Evolutionary conservation across 2,329 filamentous ascomycete species (phyloP).

Genomic region (Incumbomyces delicatus): DNA sequence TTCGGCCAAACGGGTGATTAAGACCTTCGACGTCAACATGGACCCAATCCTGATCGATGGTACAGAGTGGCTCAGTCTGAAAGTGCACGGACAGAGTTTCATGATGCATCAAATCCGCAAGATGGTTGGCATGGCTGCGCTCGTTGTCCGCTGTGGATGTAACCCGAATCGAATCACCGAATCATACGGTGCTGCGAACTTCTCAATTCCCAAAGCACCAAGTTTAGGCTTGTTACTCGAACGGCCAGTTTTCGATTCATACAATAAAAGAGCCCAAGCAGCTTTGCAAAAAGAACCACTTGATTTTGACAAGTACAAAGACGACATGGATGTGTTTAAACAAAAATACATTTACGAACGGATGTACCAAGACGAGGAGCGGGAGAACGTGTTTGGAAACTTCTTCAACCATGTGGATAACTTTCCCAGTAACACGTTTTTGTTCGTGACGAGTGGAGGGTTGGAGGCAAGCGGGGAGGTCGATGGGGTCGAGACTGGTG

Average conservation of each 20-base stretch:
- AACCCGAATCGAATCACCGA: conserved; percentile 60
- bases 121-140: conserved; percentile 88
- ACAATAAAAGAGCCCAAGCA: conserved; percentile 63
- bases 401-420: conserved; percentile 75
- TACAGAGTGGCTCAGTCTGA: conserved; percentile 90
- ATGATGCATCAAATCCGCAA: conserved; percentile 99
- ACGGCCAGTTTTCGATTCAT: conserved; percentile 79
- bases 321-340: conserved; percentile 80
- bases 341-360: conserved; percentile 81
- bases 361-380: conserved; percentile 83
- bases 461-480: conserved; percentile 47
- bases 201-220: conserved; percentile 89
- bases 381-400: conserved; percentile 71
- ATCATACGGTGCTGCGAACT: conserved; percentile 60
- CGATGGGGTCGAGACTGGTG: conserved; percentile 4
- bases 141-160: conserved; percentile 78
- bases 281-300: conserved; percentile 59
- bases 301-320: conserved; percentile 67
- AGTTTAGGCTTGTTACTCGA: conserved; percentile 81
- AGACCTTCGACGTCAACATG: conserved; percentile 71
- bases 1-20: conserved; percentile 82
- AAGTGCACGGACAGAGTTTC: conserved; percentile 95
- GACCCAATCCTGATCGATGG: conserved; percentile 75
- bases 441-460: conserved; percentile 64
- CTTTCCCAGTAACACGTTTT: conserved; percentile 60